Evolutionary conservation across 2,329 filamentous ascomycete genomes (phyloP).

Genomic region (Aspergillus amoenus): DNA sequence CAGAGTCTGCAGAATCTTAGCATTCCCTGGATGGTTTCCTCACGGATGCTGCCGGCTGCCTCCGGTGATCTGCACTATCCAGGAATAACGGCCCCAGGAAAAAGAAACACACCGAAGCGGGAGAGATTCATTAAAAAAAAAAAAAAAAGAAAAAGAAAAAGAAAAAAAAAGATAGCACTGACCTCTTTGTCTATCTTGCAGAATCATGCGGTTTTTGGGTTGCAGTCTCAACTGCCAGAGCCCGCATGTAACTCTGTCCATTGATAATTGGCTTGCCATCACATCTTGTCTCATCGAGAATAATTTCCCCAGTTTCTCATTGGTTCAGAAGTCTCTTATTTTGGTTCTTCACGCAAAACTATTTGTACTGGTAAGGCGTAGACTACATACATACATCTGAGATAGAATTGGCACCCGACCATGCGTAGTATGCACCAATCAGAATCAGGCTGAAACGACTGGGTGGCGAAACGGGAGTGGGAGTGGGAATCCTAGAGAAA

Average conservation of each 20-base stretch:
- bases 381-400: slow-evolving; percentile 1
- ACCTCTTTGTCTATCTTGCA: neutral
- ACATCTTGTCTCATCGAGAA: too few relatives aligned
- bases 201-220: neutral
- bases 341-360: neutral
- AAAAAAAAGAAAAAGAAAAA: neutral
- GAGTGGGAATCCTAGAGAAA: slow-evolving; percentile 18
- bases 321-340: neutral
- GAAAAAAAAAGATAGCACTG: neutral
- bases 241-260: neutral
- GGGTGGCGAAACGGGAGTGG: slow-evolving; percentile 15
- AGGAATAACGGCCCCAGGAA: neutral
- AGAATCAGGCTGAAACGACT: slow-evolving; percentile 4
- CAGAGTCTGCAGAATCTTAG: neutral
- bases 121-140: neutral
- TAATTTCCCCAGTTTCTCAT: too few relatives aligned
- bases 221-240: neutral
- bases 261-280: neutral
- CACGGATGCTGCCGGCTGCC: too few relatives aligned
- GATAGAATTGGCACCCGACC: neutral
- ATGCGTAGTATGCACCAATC: slow-evolving; percentile 6
- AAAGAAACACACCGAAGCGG: neutral
- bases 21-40: neutral
- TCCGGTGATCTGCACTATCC: neutral
- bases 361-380: neutral